Evolutionary conservation across 1,284 basidiomycete genomes (phyloP).

Genomic region (Papiliotrema terrestris): DNA sequence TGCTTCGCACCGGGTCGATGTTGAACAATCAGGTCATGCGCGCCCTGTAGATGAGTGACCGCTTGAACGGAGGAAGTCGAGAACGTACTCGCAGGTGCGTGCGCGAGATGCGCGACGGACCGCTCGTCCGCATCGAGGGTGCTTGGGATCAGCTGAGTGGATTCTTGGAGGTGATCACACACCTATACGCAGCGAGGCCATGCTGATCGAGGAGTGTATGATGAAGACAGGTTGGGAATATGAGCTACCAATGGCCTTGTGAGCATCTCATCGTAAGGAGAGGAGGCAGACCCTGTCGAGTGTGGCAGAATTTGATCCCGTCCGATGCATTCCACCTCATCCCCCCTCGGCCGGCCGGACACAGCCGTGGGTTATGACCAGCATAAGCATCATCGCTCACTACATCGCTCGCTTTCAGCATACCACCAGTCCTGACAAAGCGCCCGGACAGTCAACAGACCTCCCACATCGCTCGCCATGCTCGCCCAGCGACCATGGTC

Average conservation of each 20-base stretch:
- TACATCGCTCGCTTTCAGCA: no score
- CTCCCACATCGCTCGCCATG: constrained; percentile 16
- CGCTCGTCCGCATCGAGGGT: background rate
- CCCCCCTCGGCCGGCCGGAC: background rate
- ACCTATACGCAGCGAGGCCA: constrained; percentile 2
- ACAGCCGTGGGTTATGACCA: background rate
- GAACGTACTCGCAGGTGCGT: background rate
- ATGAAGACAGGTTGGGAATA: background rate
- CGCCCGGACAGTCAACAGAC: background rate
- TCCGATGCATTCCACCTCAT: background rate
- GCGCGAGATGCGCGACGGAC: background rate
- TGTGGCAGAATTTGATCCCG: constrained; percentile 31
- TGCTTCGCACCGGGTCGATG: constrained; percentile 25
- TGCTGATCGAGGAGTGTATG: background rate
- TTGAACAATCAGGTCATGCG: constrained; percentile 43
- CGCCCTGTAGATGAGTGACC: constrained; percentile 26
- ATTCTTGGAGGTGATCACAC: background rate
- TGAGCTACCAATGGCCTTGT: background rate
- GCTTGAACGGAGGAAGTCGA: background rate
- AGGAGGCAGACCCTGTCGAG: background rate
- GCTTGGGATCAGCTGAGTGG: background rate
- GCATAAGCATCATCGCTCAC: background rate
- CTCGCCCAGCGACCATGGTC: constrained; percentile 15
- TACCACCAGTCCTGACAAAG: background rate
- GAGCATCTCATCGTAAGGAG: background rate